Conservation (phyloP, 2,329 filamentous ascomycete genomes). For the Aschersonia sp. region DNA sequence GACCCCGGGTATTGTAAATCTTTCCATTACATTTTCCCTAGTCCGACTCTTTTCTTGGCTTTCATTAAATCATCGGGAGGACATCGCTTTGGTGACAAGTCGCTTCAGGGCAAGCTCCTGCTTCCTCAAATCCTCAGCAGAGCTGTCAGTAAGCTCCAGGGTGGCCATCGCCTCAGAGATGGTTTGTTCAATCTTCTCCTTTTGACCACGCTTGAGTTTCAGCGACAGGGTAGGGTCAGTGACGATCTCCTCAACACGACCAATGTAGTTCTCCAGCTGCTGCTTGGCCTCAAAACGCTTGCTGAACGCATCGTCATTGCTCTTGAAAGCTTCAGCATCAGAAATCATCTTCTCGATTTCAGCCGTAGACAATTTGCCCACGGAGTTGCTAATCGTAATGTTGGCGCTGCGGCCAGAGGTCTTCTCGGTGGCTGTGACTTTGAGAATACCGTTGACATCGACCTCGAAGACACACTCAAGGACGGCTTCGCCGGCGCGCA, state of each 20-base stretch:
- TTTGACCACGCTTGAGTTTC: slow-evolving; percentile 97
- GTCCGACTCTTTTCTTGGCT: neutral
- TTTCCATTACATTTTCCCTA: neutral
- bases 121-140: slow-evolving; percentile 96
- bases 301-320: slow-evolving; percentile 93
- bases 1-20: neutral
- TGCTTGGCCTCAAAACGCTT: slow-evolving; percentile 99
- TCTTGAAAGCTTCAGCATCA: slow-evolving; percentile 98
- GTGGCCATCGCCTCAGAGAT: slow-evolving; percentile 96
- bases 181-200: slow-evolving; percentile 98
- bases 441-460: slow-evolving; percentile 99
- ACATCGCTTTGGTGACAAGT: slow-evolving; percentile 96
- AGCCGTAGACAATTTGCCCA: slow-evolving; percentile 85
- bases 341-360: slow-evolving; percentile 99
- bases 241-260: slow-evolving; percentile 96
- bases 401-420: slow-evolving; percentile 94
- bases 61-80: slow-evolving; percentile 53
- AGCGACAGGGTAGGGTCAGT: slow-evolving; percentile 90
- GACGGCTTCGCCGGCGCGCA: slow-evolving; percentile 91
- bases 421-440: slow-evolving; percentile 99
- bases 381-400: slow-evolving; percentile 99
- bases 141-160: slow-evolving; percentile 87
- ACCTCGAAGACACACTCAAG: slow-evolving; percentile 98
- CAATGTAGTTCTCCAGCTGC: slow-evolving; percentile 98
- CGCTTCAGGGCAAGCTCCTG: slow-evolving; percentile 98